Percentiles rank a stretch among this genome's conserved stretches.
phyloP scores from a whole-genome alignment of 768 basidiomycete species.

The Mycena capillaripes region DNA sequence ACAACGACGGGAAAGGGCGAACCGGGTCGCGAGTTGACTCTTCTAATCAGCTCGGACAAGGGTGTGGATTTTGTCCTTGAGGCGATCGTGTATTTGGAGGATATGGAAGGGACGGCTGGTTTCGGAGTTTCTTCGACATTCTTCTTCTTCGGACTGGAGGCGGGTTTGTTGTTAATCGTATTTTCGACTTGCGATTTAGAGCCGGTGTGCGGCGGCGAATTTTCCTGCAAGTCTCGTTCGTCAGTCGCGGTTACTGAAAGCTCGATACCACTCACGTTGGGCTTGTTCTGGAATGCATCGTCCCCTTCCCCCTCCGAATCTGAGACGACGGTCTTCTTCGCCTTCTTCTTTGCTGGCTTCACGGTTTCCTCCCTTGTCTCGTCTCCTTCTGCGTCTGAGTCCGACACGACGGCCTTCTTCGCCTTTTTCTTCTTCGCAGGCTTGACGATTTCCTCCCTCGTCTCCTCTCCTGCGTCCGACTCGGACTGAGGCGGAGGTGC shows the following conservation, averaged over 20 bases:
- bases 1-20: constrained; percentile 64
- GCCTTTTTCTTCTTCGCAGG: constrained; percentile 23
- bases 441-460: constrained; percentile 10
- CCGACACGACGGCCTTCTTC: constrained; percentile 31
- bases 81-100: constrained; percentile 62
- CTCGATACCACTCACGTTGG: constrained; percentile 12
- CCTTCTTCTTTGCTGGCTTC: constrained; percentile 25
- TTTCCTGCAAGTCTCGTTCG: constrained; percentile 27
- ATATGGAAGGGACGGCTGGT: constrained; percentile 40
- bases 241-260: not conserved
- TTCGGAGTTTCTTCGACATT: constrained; percentile 27
- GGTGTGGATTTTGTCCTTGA: constrained; percentile 66
- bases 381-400: constrained; percentile 33
- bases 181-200: constrained; percentile 28
- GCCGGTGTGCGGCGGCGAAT: constrained; percentile 19
- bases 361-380: not conserved
- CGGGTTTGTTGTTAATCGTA: not conserved
- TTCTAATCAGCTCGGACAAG: constrained; percentile 83
- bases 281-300: constrained; percentile 25
- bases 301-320: constrained; percentile 39
- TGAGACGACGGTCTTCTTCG: constrained; percentile 30
- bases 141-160: constrained; percentile 7
- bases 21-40: constrained; percentile 75
- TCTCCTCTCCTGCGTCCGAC: constrained; percentile 11
- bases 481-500: not conserved